Conservation (phyloP, 306 rosid genomes). For the Dryas alaskensis region DNA sequence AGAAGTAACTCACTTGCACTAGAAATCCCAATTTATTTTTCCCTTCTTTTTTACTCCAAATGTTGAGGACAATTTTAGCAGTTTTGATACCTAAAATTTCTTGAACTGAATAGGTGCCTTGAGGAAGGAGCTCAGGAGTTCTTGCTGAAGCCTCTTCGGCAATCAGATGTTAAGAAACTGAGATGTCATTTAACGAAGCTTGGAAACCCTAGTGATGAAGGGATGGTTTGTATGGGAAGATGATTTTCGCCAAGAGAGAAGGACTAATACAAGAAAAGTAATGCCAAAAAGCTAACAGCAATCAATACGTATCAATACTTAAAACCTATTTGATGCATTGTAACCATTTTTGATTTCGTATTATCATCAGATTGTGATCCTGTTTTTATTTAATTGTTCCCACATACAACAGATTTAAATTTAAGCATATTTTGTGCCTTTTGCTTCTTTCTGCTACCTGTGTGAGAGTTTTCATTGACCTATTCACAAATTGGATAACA, state of each 20-base stretch:
- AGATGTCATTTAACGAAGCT: slow-evolving; percentile 13
- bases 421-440: not conserved
- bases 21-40: not conserved
- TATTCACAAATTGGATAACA: not conserved
- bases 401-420: not conserved
- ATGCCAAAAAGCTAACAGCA: not conserved
- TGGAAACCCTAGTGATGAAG: slow-evolving; percentile 16
- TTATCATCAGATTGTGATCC: not conserved
- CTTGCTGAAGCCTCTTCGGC: slow-evolving; percentile 33
- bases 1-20: slow-evolving; percentile 11
- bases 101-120: slow-evolving; percentile 25
- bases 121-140: slow-evolving; percentile 40
- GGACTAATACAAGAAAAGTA: not conserved
- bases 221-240: slow-evolving; percentile 22
- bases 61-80: not conserved
- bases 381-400: not conserved
- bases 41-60: not conserved
- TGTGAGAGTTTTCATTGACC: not conserved
- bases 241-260: not conserved
- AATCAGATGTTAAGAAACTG: slow-evolving; percentile 24
- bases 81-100: not conserved
- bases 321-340: not conserved
- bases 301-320: not conserved
- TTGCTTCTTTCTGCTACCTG: not conserved
- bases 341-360: not conserved